Evolutionary conservation across 495 filamentous ascomycete species (phyloP).

Genomic region (Ramalina intermedia): DNA sequence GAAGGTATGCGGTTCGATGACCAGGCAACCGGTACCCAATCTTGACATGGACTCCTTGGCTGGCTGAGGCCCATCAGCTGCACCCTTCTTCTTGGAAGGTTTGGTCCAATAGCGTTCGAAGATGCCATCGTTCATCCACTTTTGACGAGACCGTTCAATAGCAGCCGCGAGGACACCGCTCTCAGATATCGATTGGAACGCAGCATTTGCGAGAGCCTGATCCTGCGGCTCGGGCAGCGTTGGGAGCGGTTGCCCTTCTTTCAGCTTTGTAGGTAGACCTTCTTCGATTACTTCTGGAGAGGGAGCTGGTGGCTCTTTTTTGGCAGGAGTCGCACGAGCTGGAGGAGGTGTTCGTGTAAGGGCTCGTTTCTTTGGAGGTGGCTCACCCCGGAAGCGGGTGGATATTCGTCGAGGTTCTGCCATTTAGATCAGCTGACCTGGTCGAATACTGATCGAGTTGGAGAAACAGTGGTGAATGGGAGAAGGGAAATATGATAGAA

Average conservation of each 20-base stretch:
- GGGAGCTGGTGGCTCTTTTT: conserved; percentile 8
- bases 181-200: conserved; percentile 72
- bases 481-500: too few relatives aligned
- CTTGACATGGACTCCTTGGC: conserved; percentile 76
- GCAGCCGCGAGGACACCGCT: conserved; percentile 79
- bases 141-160: conserved; percentile 66
- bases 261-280: conserved; percentile 47
- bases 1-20: conserved; percentile 81
- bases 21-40: conserved; percentile 65
- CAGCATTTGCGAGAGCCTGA: conserved; percentile 42
- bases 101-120: conserved; percentile 93
- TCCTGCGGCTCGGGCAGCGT: conserved; percentile 56
- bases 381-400: conserved; percentile 16
- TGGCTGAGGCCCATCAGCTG: conserved; percentile 61
- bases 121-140: conserved; percentile 79
- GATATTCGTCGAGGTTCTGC: conserved; percentile 12
- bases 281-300: conserved; percentile 34
- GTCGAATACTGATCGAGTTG: too few relatives aligned
- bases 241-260: conserved; percentile 58
- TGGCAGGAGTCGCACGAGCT: conserved; percentile 5
- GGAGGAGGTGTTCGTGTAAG: conserved; percentile 11
- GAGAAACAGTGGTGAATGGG: too few relatives aligned
- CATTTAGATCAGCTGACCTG: neutral
- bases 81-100: conserved; percentile 60
- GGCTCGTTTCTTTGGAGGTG: conserved; percentile 16